phyloP scores from a whole-genome alignment of 305 asterid genomes.

The Rubia peregrina region DNA sequence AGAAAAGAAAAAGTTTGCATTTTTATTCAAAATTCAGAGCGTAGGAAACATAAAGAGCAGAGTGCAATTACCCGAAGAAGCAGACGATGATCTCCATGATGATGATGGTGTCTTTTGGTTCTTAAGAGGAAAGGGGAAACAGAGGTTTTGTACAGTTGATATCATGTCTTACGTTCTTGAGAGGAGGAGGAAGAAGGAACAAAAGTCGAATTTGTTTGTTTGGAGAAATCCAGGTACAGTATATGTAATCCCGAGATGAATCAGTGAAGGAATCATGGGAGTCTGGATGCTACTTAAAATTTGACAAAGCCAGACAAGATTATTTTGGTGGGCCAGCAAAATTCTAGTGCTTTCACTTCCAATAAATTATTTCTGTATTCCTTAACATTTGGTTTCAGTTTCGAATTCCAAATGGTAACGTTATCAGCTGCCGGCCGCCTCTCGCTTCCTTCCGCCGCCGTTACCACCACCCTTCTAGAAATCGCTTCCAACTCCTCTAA shows the following conservation, averaged over 20 bases:
- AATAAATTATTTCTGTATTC: not conserved
- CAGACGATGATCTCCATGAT: slow-evolving; percentile 12
- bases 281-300: not conserved
- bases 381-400: not conserved
- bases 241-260: not conserved
- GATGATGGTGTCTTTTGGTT: not conserved
- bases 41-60: not conserved
- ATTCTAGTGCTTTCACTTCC: not conserved
- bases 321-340: not conserved
- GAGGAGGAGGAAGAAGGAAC: not conserved
- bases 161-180: not conserved
- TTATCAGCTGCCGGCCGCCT: slow-evolving; percentile 26
- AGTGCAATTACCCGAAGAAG: slow-evolving; percentile 14
- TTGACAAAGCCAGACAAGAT: not conserved
- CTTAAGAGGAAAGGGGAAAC: not conserved
- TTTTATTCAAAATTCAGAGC: not conserved
- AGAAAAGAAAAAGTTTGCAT: not conserved
- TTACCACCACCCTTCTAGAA: slow-evolving; percentile 43
- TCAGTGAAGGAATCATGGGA: not conserved
- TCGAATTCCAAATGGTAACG: slow-evolving; percentile 3
- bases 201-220: not conserved
- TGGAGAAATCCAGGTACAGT: not conserved
- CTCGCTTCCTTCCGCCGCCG: slow-evolving; percentile 27
- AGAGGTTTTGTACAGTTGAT: not conserved
- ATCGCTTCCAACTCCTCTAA: slow-evolving; percentile 53